Evolutionary conservation across 1,284 basidiomycete species (phyloP).

Genomic region (Cryptococcus sp.): DNA sequence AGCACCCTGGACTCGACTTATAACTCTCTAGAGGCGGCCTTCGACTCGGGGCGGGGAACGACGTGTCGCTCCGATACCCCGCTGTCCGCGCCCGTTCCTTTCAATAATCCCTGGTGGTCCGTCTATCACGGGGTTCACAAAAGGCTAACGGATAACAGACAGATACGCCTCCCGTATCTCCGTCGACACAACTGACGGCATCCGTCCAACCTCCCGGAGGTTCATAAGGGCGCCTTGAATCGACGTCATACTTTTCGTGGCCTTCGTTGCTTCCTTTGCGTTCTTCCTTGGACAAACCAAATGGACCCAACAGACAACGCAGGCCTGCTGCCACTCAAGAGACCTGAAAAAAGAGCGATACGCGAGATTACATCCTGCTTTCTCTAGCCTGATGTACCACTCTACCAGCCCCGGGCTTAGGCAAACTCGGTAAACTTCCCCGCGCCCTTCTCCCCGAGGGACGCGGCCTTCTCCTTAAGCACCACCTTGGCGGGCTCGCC

Average conservation of each 20-base stretch:
- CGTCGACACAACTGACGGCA: too few species aligned
- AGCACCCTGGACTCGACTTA: too few species aligned
- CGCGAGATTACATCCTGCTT: not conserved
- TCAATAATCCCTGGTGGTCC: too few species aligned
- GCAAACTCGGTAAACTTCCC: constrained; percentile 55
- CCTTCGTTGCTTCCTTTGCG: not conserved
- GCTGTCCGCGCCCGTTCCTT: too few species aligned
- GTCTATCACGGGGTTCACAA: too few species aligned
- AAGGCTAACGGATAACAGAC: too few species aligned
- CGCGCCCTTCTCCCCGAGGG: constrained; percentile 30
- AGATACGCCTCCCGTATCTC: too few species aligned
- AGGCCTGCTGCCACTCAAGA: not conserved
- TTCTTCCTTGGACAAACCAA: not conserved
- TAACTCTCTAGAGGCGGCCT: too few species aligned
- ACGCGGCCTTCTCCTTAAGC: constrained; percentile 38
- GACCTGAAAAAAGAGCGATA: not conserved
- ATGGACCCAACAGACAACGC: not conserved
- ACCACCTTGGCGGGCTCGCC: constrained; percentile 49
- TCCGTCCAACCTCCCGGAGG: too few species aligned
- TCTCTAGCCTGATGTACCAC: not conserved
- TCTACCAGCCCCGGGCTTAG: constrained; percentile 21
- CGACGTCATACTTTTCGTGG: not conserved
- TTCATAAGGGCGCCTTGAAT: too few species aligned
- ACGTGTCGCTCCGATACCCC: too few species aligned
- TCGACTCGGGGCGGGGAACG: too few species aligned